Evolutionary conservation across 257 asterid genomes (phyloP).

Genomic region (Scutellaria barbata): DNA sequence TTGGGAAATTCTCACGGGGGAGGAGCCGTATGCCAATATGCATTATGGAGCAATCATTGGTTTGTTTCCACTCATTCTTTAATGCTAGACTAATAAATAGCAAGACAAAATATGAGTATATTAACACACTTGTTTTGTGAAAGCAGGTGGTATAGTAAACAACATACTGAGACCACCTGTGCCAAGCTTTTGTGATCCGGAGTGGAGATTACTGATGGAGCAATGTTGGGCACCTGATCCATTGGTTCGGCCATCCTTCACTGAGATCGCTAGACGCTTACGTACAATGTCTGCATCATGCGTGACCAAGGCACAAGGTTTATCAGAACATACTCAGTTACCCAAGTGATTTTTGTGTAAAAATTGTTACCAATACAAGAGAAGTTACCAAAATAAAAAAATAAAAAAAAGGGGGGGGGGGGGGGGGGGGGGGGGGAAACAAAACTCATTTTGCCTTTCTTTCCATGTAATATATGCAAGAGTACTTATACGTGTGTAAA

Average conservation of each 20-base stretch:
- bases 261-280: conserved; percentile 80
- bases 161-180: conserved; percentile 83
- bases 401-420: background rate
- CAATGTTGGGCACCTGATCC: conserved; percentile 99
- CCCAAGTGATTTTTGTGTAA: conserved; percentile 44
- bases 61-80: conserved; percentile 34
- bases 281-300: conserved; percentile 67
- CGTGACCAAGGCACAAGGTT: conserved; percentile 48
- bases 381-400: background rate
- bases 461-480: conserved; percentile 10
- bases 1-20: conserved; percentile 98
- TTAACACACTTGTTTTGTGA: background rate
- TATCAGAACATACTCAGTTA: conserved; percentile 47
- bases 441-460: background rate
- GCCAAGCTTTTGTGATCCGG: conserved; percentile 76
- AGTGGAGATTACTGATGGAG: conserved; percentile 89
- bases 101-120: background rate
- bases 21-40: conserved; percentile 97
- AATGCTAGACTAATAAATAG: background rate
- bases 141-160: conserved; percentile 86
- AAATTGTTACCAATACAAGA: conserved; percentile 8
- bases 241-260: conserved; percentile 70
- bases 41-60: conserved; percentile 98
- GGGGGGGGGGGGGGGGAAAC: no score
- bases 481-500: conserved; percentile 1